Evolutionary conservation across 345 rosid species (phyloP).

Genomic region (Clarkia xantiana): DNA sequence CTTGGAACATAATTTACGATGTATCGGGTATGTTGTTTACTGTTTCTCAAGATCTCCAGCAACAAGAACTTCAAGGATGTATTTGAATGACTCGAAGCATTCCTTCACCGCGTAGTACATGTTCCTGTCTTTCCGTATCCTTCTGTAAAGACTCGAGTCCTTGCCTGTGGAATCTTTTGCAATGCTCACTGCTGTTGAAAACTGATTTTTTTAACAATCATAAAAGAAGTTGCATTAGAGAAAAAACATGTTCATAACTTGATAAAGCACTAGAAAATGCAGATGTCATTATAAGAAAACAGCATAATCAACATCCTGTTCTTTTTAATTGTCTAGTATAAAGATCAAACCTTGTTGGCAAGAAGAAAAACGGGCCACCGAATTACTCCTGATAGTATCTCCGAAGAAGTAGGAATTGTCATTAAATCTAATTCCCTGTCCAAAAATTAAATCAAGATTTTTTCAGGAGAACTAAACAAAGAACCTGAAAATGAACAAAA

Average conservation of each 20-base stretch:
- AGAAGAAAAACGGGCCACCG: conserved; percentile 94
- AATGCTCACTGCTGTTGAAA: conserved; percentile 73
- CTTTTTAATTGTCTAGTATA: not conserved
- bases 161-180: conserved; percentile 63
- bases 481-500: conserved; percentile 2
- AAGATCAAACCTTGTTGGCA: conserved; percentile 57
- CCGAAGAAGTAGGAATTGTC: conserved; percentile 61
- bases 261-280: too few relatives aligned
- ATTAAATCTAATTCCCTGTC: conserved; percentile 84
- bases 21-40: conserved; percentile 16
- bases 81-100: conserved; percentile 73
- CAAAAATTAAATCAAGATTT: conserved; percentile 6
- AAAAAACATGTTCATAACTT: not conserved
- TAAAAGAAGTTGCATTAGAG: conserved; percentile 18
- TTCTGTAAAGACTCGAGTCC: conserved; percentile 49
- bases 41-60: conserved; percentile 70
- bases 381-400: conserved; percentile 46
- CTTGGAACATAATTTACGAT: too few relatives aligned
- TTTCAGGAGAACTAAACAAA: conserved; percentile 3
- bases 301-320: not conserved
- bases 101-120: conserved; percentile 78
- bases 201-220: conserved; percentile 22
- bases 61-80: conserved; percentile 71
- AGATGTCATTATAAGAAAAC: conserved; percentile 1
- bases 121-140: conserved; percentile 67